These are phyloP conservation scores for Pythium scleroteichum DNA, from an alignment of 352 stramenopile species.

Conservation along the genomic window DNA sequence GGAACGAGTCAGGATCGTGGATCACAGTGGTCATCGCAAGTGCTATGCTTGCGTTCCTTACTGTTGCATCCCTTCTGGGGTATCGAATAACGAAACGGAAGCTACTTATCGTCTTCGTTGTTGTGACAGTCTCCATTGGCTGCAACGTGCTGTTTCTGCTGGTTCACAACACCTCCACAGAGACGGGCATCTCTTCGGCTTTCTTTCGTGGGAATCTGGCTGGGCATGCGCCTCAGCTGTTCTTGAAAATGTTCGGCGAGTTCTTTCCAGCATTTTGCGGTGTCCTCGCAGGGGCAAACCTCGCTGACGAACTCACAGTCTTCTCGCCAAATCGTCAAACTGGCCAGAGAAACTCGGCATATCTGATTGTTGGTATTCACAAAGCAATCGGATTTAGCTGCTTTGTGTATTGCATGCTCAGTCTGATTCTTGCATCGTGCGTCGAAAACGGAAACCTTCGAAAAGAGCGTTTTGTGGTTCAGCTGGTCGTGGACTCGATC, in stretches of 20 bases:
- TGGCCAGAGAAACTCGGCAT: background rate
- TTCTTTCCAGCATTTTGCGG: conserved; percentile 52
- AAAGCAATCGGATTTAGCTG: conserved; percentile 43
- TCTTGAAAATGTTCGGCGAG: conserved; percentile 40
- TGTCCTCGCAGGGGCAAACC: conserved; percentile 36
- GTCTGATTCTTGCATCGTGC: conserved; percentile 33
- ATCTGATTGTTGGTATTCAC: conserved; percentile 48
- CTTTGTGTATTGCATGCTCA: conserved; percentile 34
- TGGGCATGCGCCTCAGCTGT: conserved; percentile 12
- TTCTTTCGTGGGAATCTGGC: conserved; percentile 36
- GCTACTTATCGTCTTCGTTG: conserved; percentile 39
- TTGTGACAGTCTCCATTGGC: conserved; percentile 36
- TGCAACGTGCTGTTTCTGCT: conserved; percentile 42
- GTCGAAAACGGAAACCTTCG: conserved; percentile 36
- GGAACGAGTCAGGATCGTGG: conserved; percentile 39
- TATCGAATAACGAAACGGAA: conserved; percentile 24
- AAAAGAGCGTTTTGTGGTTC: conserved; percentile 38
- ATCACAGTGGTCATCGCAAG: conserved; percentile 35
- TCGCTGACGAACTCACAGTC: conserved; percentile 32
- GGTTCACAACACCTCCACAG: conserved; percentile 25
- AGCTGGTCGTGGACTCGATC: conserved; percentile 47
- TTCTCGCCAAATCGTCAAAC: background rate
- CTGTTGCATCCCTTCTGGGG: conserved; percentile 15
- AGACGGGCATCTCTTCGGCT: conserved; percentile 32
- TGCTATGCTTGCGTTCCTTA: conserved; percentile 29